phyloP scores from a whole-genome alignment of 352 stramenopile genomes.

The Globisporangium barbulae region DNA sequence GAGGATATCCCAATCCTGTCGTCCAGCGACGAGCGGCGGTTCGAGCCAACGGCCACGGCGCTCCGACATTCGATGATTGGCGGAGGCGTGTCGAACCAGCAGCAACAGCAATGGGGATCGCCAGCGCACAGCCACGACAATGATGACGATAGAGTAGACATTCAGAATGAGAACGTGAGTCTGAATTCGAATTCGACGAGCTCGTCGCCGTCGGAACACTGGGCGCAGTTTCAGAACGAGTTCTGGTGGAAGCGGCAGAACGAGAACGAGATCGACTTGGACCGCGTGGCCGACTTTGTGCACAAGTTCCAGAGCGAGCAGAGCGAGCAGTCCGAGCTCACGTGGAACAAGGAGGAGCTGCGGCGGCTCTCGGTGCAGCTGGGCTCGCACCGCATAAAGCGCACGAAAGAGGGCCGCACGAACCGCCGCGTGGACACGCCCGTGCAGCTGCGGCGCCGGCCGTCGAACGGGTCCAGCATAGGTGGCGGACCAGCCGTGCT shows the following conservation, averaged over 20 bases:
- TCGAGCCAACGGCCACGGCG: neutral
- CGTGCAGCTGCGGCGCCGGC: neutral
- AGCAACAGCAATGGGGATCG: neutral
- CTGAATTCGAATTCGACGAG: neutral
- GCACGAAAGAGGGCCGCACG: constrained; percentile 16
- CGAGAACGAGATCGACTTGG: constrained; percentile 22
- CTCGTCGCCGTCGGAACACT: constrained; percentile 12
- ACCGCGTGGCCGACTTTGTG: constrained; percentile 28
- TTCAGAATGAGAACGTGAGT: neutral
- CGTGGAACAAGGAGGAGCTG: constrained; percentile 39
- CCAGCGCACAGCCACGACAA: neutral
- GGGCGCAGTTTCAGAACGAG: neutral
- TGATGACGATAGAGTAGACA: neutral
- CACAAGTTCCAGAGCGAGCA: constrained; percentile 23
- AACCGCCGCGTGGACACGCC: constrained; percentile 15
- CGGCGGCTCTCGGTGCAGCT: constrained; percentile 22
- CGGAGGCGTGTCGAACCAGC: neutral
- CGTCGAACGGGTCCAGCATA: neutral
- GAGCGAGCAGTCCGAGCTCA: constrained; percentile 19
- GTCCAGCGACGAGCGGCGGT: neutral
- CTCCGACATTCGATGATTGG: neutral
- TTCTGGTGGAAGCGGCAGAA: neutral
- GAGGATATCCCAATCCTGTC: constrained; percentile 22
- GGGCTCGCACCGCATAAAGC: constrained; percentile 24
- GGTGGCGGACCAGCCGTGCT: neutral